These are phyloP conservation scores for Ophiocordyceps polyrhachis-furcata DNA, from an alignment of 2,329 filamentous ascomycete genomes.

Conservation along the genomic window DNA sequence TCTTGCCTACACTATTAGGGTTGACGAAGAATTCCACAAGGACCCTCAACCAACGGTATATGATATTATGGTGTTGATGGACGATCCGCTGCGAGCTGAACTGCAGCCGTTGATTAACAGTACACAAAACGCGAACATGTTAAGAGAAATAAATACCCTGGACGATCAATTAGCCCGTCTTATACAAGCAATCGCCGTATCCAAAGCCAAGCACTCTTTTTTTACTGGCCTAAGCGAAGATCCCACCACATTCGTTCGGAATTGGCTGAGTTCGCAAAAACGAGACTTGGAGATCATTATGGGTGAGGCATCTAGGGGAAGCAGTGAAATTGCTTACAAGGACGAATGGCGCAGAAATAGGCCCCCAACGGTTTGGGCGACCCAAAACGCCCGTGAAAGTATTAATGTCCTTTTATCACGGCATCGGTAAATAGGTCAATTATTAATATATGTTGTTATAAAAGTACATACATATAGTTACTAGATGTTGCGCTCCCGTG, in stretches of 20 bases:
- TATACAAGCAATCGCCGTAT: conserved; percentile 64
- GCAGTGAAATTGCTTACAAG: conserved; percentile 32
- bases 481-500: too few species aligned
- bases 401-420: conserved; percentile 41
- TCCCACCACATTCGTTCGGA: conserved; percentile 64
- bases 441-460: too few species aligned
- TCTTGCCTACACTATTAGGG: conserved; percentile 80
- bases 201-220: conserved; percentile 83
- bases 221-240: conserved; percentile 62
- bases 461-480: too few species aligned
- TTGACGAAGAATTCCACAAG: conserved; percentile 68
- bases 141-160: conserved; percentile 56
- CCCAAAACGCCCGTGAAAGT: conserved; percentile 41
- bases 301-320: conserved; percentile 55
- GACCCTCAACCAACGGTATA: conserved; percentile 67
- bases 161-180: conserved; percentile 77
- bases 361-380: conserved; percentile 34
- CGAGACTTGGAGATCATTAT: conserved; percentile 76
- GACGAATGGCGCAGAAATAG: conserved; percentile 53
- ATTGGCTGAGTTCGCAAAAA: conserved; percentile 84
- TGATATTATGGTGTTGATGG: conserved; percentile 68
- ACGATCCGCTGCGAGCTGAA: conserved; percentile 58
- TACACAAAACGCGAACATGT: conserved; percentile 47
- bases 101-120: conserved; percentile 49
- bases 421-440: conserved; percentile 21